phyloP scores from a whole-genome alignment of 257 asterid species.

The Nicotiana paniculata region DNA sequence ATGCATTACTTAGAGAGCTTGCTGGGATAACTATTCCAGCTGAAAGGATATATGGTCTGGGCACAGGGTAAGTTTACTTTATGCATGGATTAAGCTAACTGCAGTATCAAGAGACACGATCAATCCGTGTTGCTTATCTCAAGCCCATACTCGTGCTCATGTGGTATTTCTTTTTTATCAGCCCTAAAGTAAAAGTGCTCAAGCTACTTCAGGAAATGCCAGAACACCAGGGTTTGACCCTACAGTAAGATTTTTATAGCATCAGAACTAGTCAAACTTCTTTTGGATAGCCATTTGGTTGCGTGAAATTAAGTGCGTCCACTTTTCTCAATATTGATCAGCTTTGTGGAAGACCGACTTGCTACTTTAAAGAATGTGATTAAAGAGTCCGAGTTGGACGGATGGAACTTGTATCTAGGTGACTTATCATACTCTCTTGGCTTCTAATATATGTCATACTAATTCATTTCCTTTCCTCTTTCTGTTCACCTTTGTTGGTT shows the following conservation, averaged over 20 bases:
- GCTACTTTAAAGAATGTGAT: slow-evolving; percentile 83
- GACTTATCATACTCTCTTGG: slow-evolving; percentile 4
- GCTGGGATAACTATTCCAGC: slow-evolving; percentile 73
- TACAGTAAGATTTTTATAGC: slow-evolving; percentile 57
- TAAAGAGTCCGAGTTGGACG: slow-evolving; percentile 66
- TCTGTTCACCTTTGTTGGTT: not conserved
- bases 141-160: not conserved
- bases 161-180: slow-evolving; percentile 21
- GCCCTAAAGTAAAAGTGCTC: slow-evolving; percentile 87
- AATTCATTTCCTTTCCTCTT: not conserved
- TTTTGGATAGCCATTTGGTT: not conserved
- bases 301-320: not conserved
- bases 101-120: not conserved
- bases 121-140: not conserved
- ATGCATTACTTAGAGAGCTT: slow-evolving; percentile 76
- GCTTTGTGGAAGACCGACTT: slow-evolving; percentile 94
- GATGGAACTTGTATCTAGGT: slow-evolving; percentile 93
- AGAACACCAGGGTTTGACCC: slow-evolving; percentile 69
- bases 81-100: not conserved
- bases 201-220: slow-evolving; percentile 91
- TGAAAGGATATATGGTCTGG: slow-evolving; percentile 81
- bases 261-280: not conserved
- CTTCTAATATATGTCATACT: not conserved
- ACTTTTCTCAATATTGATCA: slow-evolving; percentile 21
- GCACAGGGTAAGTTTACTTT: slow-evolving; percentile 63